These are phyloP conservation scores for Eucommia ulmoides DNA, from an alignment of 257 asterid species.

Conservation along the genomic window DNA sequence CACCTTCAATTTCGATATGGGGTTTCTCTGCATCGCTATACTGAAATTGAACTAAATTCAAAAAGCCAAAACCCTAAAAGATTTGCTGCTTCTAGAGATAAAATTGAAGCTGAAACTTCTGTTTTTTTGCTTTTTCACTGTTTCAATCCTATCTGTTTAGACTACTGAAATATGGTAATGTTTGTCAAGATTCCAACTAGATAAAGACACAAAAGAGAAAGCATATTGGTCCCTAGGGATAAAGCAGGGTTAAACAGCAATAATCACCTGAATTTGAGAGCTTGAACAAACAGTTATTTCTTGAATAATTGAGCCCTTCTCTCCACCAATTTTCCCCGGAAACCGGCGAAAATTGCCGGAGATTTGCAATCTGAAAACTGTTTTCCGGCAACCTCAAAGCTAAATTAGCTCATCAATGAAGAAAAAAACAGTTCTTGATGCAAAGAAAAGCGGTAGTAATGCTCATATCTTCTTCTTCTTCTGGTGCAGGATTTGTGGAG, in stretches of 20 bases:
- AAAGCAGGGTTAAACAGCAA: not conserved
- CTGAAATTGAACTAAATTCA: no score
- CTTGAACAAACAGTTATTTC: not conserved
- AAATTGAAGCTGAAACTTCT: not conserved
- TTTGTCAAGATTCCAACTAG: not conserved
- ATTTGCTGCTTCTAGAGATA: not conserved
- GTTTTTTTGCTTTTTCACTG: not conserved
- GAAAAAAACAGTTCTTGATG: not conserved
- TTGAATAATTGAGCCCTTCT: not conserved
- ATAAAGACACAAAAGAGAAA: no score
- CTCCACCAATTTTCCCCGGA: not conserved
- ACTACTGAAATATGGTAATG: not conserved
- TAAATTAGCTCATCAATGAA: not conserved
- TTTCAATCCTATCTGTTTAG: not conserved
- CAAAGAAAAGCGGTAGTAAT: not conserved
- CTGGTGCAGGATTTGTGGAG: not conserved
- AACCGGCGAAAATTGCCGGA: not conserved
- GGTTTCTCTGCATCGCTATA: no score
- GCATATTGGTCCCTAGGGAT: not conserved
- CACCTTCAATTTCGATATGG: no score
- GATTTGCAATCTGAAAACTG: not conserved
- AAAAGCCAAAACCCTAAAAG: no score
- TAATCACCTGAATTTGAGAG: not conserved
- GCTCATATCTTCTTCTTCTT: not conserved
- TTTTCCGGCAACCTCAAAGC: not conserved